phyloP scores from a whole-genome alignment of 139 green algal species.

The Closterium sp. region DNA sequence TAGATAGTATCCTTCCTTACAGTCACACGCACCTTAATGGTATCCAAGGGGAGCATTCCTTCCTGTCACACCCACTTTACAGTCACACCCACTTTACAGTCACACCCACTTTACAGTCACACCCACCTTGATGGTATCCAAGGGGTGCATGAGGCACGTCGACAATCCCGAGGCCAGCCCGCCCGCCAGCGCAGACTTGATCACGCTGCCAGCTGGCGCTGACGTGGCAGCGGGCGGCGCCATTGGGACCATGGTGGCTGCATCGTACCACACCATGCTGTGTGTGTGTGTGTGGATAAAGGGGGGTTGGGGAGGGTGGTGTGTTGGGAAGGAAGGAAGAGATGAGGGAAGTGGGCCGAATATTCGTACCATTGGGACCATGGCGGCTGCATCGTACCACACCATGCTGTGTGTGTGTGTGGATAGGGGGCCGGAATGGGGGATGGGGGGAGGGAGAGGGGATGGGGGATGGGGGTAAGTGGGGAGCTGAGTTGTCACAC shows the following conservation, averaged over 20 bases:
- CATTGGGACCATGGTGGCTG: conserved; percentile 68
- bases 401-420: conserved; percentile 26
- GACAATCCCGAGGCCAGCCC: conserved; percentile 60
- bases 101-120: background rate
- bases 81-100: no score
- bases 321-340: no score
- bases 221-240: conserved; percentile 16
- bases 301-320: no score
- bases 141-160: conserved; percentile 64
- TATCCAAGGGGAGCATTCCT: conserved; percentile 76
- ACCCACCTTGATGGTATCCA: conserved; percentile 72
- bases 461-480: no score
- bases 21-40: conserved; percentile 58
- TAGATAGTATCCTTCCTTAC: background rate
- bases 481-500: no score
- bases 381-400: conserved; percentile 63
- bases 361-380: no score
- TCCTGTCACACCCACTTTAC: no score
- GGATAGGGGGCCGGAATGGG: background rate
- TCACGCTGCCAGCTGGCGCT: conserved; percentile 45
- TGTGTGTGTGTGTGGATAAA: background rate
- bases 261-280: conserved; percentile 69
- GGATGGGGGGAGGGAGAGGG: background rate
- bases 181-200: conserved; percentile 66
- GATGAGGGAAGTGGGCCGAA: no score